Evolutionary conservation across 2,329 filamentous ascomycete genomes (phyloP).

Genomic region (Calonectria crousiana): DNA sequence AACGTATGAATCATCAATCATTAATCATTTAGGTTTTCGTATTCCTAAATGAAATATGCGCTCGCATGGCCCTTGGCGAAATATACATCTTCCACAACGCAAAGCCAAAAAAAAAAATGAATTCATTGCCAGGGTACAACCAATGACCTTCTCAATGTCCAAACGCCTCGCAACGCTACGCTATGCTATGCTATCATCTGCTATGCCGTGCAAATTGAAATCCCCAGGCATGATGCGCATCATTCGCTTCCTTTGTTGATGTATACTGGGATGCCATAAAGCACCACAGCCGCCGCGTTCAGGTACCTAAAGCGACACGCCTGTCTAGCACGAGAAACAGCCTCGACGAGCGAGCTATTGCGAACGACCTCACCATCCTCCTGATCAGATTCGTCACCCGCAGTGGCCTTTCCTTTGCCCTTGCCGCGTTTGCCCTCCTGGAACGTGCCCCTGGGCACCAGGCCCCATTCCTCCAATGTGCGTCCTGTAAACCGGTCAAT

Average conservation of each 20-base stretch:
- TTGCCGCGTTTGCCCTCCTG: conserved; percentile 49
- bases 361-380: conserved; percentile 46
- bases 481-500: conserved; percentile 91
- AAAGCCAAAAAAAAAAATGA: conserved; percentile 17
- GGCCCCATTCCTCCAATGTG: conserved; percentile 87
- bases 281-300: conserved; percentile 92
- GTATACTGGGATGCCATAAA: conserved; percentile 96
- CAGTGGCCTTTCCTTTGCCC: conserved; percentile 40
- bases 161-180: conserved; percentile 37
- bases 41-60: background rate
- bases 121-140: conserved; percentile 24
- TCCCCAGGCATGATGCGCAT: background rate
- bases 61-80: background rate
- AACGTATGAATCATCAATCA: background rate
- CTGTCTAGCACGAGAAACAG: conserved; percentile 79
- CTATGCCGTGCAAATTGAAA: conserved; percentile 14
- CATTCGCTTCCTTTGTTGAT: conserved; percentile 57
- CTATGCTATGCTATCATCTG: conserved; percentile 15
- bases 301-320: conserved; percentile 91
- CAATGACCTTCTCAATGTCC: conserved; percentile 21
- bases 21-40: conserved; percentile 7
- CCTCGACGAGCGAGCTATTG: conserved; percentile 77
- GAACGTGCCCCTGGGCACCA: conserved; percentile 67
- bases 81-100: background rate
- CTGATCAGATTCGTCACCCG: conserved; percentile 44